Evolutionary conservation across 1,139 yeast genomes (phyloP).

Genomic region (Casaregolazyma lundiana): DNA sequence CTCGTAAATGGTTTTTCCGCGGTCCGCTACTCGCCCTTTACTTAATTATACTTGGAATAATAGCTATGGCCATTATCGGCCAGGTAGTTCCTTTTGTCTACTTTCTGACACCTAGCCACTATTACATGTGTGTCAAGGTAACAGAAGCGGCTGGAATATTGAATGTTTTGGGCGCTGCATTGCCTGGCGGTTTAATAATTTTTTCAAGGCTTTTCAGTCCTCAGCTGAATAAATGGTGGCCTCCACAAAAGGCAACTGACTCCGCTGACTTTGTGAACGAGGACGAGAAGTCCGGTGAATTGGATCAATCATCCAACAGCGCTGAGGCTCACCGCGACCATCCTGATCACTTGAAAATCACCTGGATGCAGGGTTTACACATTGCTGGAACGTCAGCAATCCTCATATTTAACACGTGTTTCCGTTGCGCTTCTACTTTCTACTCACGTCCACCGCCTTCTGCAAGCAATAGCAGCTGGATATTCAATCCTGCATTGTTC

Average conservation of each 20-base stretch:
- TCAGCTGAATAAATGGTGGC: constrained; percentile 22
- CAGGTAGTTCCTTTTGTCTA: constrained; percentile 61
- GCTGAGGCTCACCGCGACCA: constrained; percentile 42
- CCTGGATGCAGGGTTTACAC: constrained; percentile 36
- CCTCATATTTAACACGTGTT: constrained; percentile 53
- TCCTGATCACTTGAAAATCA: constrained; percentile 25
- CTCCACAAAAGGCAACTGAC: constrained; percentile 17
- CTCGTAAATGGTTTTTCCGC: constrained; percentile 55
- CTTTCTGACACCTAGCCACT: constrained; percentile 45
- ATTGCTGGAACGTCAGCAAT: constrained; percentile 49
- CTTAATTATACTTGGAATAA: constrained; percentile 51
- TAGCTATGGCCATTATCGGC: constrained; percentile 65
- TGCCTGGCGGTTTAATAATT: constrained; percentile 48
- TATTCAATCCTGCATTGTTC: constrained; percentile 52
- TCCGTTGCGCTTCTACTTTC: constrained; percentile 55
- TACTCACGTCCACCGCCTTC: constrained; percentile 20
- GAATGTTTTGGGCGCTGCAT: constrained; percentile 49
- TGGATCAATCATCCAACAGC: constrained; percentile 37
- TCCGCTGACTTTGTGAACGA: constrained; percentile 22
- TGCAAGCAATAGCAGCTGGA: no score
- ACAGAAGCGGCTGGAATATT: constrained; percentile 55
- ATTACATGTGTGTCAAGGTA: constrained; percentile 51
- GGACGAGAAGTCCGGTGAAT: constrained; percentile 32
- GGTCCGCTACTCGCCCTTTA: constrained; percentile 49
- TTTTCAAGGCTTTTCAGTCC: constrained; percentile 48